phyloP scores from a whole-genome alignment of 2,329 filamentous ascomycete species.

The Pezicula rhizophila region DNA sequence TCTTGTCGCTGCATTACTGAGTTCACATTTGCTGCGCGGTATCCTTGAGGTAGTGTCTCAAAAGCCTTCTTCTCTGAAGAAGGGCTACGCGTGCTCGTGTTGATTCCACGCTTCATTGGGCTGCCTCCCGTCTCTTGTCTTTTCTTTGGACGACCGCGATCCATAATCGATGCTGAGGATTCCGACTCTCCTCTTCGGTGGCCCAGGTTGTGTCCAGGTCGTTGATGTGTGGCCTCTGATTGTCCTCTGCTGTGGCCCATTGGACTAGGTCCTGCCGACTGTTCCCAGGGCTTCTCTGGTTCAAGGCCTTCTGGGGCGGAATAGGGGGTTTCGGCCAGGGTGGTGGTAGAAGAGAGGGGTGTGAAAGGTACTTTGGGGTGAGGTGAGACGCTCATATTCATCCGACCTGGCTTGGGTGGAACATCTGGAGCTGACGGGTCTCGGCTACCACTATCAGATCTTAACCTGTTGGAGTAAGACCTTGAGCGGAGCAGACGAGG shows the following conservation, averaged over 20 bases:
- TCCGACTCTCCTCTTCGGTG: conserved; percentile 53
- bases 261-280: conserved; percentile 2
- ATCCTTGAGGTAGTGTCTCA: conserved; percentile 54
- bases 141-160: conserved; percentile 53
- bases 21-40: conserved; percentile 45
- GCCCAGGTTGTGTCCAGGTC: conserved; percentile 13
- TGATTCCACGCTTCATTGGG: conserved; percentile 29
- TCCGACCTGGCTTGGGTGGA: conserved; percentile 33
- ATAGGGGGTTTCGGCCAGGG: conserved; percentile 6
- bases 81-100: background rate
- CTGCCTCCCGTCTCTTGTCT: too few relatives aligned
- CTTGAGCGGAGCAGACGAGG: conserved; percentile 9
- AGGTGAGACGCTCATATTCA: conserved; percentile 39
- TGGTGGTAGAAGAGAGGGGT: conserved; percentile 32
- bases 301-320: conserved; percentile 15
- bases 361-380: conserved; percentile 36
- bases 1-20: conserved; percentile 43
- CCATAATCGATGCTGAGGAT: conserved; percentile 50
- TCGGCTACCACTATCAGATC: conserved; percentile 34
- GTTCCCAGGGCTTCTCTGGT: conserved; percentile 17
- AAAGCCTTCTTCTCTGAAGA: conserved; percentile 47
- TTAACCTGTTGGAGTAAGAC: conserved; percentile 33
- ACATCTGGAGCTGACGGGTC: conserved; percentile 31
- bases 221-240: conserved; percentile 20
- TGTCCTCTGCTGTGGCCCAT: conserved; percentile 15